A percentile compares a stretch with the other conserved stretches of the same genome.
Conservation (phyloP, 1,284 basidiomycete species). For the Ceratobasidium sp. region DNA sequence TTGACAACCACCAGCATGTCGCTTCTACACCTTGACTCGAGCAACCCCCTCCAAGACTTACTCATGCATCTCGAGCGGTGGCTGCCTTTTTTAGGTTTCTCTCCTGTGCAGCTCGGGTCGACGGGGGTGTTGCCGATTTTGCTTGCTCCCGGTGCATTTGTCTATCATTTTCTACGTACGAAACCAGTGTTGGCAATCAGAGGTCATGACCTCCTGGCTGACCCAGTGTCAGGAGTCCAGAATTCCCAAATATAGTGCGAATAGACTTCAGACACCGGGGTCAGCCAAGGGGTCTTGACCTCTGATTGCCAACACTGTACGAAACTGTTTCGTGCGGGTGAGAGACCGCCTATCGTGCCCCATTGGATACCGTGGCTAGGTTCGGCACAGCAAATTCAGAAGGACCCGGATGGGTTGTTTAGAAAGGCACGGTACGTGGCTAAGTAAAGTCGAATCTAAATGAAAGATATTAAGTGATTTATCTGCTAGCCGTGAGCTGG, state of each 20-base stretch:
- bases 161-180: slow-evolving; percentile 12
- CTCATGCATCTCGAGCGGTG: slow-evolving; percentile 8
- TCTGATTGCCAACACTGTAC: no score
- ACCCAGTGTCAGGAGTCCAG: no score
- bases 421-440: slow-evolving; percentile 34
- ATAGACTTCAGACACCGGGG: no score
- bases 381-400: slow-evolving; percentile 41
- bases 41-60: neutral
- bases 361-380: slow-evolving; percentile 47
- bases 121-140: neutral
- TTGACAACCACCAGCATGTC: slow-evolving; percentile 16
- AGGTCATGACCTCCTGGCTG: no score
- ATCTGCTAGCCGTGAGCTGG: slow-evolving; percentile 32
- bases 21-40: neutral
- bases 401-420: slow-evolving; percentile 45
- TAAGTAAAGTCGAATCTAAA: no score
- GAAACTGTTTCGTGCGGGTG: neutral
- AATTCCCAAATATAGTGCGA: no score
- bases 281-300: no score
- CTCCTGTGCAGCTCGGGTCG: slow-evolving; percentile 1
- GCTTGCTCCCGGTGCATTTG: slow-evolving; percentile 19
- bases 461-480: neutral
- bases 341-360: slow-evolving; percentile 42
- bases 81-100: slow-evolving; percentile 2
- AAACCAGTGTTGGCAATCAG: no score